Evolutionary conservation across 2,329 filamentous ascomycete genomes (phyloP).

Genomic region (Fusarium nisikadoi): DNA sequence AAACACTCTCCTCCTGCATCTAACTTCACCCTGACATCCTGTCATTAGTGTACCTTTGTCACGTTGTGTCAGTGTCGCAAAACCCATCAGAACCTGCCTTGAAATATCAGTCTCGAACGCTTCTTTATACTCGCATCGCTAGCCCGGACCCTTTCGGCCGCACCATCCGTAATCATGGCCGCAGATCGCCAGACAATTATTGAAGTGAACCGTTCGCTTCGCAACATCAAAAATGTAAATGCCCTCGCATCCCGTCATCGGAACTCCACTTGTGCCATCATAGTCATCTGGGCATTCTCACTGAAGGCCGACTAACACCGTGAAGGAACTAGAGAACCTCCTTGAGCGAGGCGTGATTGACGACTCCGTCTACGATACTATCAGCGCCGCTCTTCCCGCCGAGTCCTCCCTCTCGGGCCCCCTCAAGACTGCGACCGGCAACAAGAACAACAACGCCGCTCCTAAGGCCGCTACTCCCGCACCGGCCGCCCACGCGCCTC

Average conservation of each 20-base stretch:
- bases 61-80: constrained; percentile 1
- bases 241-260: neutral
- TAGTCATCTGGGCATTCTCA: neutral
- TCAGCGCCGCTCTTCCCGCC: constrained; percentile 78
- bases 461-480: constrained; percentile 43
- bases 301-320: constrained; percentile 9
- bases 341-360: constrained; percentile 84
- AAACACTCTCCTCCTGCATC: constrained; percentile 22
- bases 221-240: constrained; percentile 83
- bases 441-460: constrained; percentile 47
- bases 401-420: constrained; percentile 70
- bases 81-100: neutral
- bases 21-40: constrained; percentile 15
- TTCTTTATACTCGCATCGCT: neutral
- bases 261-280: neutral
- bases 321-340: constrained; percentile 88
- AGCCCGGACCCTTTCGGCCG: constrained; percentile 16
- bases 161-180: constrained; percentile 52
- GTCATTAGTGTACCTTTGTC: constrained; percentile 11
- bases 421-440: constrained; percentile 53
- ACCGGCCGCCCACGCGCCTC: constrained; percentile 47
- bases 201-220: constrained; percentile 84
- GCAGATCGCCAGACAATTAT: constrained; percentile 68
- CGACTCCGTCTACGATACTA: constrained; percentile 77
- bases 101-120: neutral